Conservation (phyloP, 768 basidiomycete species). For the Calocybe cyanea region DNA sequence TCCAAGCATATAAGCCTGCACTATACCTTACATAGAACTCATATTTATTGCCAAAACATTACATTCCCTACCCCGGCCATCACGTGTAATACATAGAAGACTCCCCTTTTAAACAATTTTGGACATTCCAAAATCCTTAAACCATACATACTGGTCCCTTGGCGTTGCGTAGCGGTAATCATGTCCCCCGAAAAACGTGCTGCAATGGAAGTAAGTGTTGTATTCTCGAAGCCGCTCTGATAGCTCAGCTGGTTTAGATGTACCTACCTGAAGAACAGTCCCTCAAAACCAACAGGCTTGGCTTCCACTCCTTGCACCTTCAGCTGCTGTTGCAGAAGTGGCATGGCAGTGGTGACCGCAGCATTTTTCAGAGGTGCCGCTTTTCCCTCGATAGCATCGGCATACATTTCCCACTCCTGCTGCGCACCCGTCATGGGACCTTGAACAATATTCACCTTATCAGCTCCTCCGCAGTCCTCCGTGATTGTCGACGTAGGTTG, state of each 20-base stretch:
- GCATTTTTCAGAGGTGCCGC: neutral
- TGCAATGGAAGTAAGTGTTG: conserved; percentile 17
- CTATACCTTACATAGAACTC: neutral
- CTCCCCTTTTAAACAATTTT: conserved; percentile 22
- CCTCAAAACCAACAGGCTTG: conserved; percentile 36
- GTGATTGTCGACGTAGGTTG: neutral
- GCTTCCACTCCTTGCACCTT: conserved; percentile 12
- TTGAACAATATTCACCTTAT: neutral
- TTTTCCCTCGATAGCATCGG: neutral
- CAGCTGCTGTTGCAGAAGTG: neutral
- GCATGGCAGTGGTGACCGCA: conserved; percentile 1
- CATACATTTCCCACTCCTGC: conserved; percentile 8
- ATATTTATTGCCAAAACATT: too few species aligned
- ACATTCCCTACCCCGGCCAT: neutral
- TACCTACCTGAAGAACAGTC: conserved; percentile 76
- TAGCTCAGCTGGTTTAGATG: neutral
- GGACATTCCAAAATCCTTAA: conserved; percentile 60
- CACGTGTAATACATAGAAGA: neutral
- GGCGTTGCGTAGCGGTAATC: conserved; percentile 64
- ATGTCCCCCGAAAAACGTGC: conserved; percentile 81
- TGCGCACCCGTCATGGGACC: conserved; percentile 5
- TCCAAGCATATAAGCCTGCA: neutral
- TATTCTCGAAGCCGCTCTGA: too few species aligned
- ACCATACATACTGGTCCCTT: conserved; percentile 72
- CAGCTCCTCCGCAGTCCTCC: neutral